These are phyloP conservation scores for Xanthoconium stramineum DNA, from an alignment of 768 basidiomycete genomes.

Conservation along the genomic window DNA sequence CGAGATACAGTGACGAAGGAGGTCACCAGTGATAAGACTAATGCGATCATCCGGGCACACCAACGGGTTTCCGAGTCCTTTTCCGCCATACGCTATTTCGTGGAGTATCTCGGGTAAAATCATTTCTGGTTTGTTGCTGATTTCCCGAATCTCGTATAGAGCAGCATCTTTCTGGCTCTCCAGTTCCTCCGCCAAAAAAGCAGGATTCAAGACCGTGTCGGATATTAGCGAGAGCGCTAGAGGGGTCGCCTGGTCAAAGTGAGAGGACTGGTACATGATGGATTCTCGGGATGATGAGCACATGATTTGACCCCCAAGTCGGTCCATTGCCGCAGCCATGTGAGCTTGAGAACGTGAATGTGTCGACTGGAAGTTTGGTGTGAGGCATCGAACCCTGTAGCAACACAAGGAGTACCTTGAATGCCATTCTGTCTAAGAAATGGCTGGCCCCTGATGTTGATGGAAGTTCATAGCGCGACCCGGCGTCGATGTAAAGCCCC, in stretches of 20 bases:
- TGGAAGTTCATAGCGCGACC: conserved; percentile 81
- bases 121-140: conserved; percentile 86
- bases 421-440: conserved; percentile 93
- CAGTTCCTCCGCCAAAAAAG: conserved; percentile 75
- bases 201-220: conserved; percentile 82
- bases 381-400: neutral
- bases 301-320: conserved; percentile 87
- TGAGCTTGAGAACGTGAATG: conserved; percentile 63
- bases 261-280: conserved; percentile 97
- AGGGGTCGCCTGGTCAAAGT: conserved; percentile 81
- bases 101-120: conserved; percentile 90
- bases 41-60: conserved; percentile 87
- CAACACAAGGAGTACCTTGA: conserved; percentile 62
- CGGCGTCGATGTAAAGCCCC: conserved; percentile 92
- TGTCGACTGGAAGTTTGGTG: conserved; percentile 56
- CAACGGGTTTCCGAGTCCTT: conserved; percentile 85
- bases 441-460: conserved; percentile 80
- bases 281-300: conserved; percentile 90
- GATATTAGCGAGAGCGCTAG: conserved; percentile 85
- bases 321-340: conserved; percentile 79
- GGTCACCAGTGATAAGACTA: conserved; percentile 54
- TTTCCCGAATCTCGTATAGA: conserved; percentile 86
- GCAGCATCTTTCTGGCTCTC: conserved; percentile 83
- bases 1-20: conserved; percentile 61
- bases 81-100: conserved; percentile 72